A percentile compares a stretch with the other conserved stretches of the same genome.
phyloP scores from a whole-genome alignment of 306 rosid genomes.

The Lotus japonicus region DNA sequence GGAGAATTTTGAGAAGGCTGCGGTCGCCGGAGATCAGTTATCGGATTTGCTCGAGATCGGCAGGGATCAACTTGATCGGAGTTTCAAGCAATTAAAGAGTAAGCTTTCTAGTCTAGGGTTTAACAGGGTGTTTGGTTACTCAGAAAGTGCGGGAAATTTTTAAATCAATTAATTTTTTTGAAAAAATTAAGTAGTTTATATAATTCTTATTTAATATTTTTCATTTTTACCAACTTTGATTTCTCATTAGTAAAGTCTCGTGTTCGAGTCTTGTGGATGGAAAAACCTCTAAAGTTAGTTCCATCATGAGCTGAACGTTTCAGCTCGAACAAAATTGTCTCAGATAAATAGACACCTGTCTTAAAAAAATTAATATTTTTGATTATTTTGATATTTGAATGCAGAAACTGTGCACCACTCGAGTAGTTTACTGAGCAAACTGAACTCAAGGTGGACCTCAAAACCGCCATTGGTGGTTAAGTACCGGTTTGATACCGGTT shows the following conservation, averaged over 20 bases:
- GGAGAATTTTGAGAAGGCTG: conserved; percentile 78
- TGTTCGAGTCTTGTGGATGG: too few relatives aligned
- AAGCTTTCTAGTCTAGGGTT: conserved; percentile 10
- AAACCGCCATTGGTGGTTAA: conserved; percentile 87
- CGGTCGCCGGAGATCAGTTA: conserved; percentile 66
- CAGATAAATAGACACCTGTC: too few relatives aligned
- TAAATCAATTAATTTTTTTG: too few relatives aligned
- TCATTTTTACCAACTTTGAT: too few relatives aligned
- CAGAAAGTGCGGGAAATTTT: not conserved
- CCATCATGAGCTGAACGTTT: too few relatives aligned
- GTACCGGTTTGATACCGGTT: conserved; percentile 66
- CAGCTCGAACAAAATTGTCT: too few relatives aligned
- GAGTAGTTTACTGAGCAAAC: conserved; percentile 60
- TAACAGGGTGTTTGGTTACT: not conserved
- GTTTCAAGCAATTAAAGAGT: conserved; percentile 80
- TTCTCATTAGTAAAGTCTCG: too few relatives aligned
- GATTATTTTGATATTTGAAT: not conserved
- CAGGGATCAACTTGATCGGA: conserved; percentile 70
- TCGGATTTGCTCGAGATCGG: conserved; percentile 80
- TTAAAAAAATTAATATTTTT: too few relatives aligned
- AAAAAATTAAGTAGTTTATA: too few relatives aligned
- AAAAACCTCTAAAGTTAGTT: too few relatives aligned
- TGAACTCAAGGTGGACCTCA: conserved; percentile 87
- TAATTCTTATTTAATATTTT: too few relatives aligned
- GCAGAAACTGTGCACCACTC: conserved; percentile 95